Percentiles rank a stretch among this genome's conserved stretches.
These are phyloP conservation scores for Penicillium capsulatum DNA, from an alignment of 2,329 filamentous ascomycete species.

Conservation along the genomic window DNA sequence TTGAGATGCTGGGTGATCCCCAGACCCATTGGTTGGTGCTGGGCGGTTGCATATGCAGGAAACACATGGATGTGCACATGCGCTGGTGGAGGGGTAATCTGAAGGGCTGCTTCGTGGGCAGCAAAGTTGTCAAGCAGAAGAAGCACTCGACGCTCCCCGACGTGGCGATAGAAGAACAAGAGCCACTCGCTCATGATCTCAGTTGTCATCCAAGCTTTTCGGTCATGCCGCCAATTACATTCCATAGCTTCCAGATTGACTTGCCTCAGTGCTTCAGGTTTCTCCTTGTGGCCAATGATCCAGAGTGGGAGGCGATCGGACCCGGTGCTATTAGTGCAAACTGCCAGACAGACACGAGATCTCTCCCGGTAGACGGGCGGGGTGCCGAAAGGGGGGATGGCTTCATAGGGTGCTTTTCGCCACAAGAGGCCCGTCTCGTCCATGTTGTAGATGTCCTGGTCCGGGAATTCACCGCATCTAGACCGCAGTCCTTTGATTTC, in stretches of 20 bases:
- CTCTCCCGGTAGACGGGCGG: conserved; percentile 13
- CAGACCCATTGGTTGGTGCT: conserved; percentile 12
- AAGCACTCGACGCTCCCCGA: conserved; percentile 11
- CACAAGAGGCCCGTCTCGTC: conserved; percentile 23
- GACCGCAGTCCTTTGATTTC: conserved; percentile 13
- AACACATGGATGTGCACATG: conserved; percentile 16
- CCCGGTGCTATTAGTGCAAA: conserved; percentile 21
- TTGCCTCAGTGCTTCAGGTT: conserved; percentile 18
- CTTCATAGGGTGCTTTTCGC: conserved; percentile 9
- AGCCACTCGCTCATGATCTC: conserved; percentile 20
- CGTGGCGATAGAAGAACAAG: conserved; percentile 6
- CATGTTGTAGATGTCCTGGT: conserved; percentile 20
- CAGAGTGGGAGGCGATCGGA: conserved; percentile 23
- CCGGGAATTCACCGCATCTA: conserved; percentile 13
- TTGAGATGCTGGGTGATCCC: conserved; percentile 12
- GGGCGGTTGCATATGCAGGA: conserved; percentile 4
- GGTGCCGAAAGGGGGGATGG: conserved; percentile 2
- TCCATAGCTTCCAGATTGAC: conserved; percentile 23
- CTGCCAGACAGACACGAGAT: conserved; percentile 17
- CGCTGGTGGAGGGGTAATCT: conserved; percentile 8
- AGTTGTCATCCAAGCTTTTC: conserved; percentile 21
- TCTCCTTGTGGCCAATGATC: conserved; percentile 20
- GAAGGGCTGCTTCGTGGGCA: conserved; percentile 11
- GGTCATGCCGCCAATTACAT: conserved; percentile 23
- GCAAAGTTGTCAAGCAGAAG: conserved; percentile 17